Conservation (phyloP, 306 rosid species). For the Trichosanthes cucumerina region DNA sequence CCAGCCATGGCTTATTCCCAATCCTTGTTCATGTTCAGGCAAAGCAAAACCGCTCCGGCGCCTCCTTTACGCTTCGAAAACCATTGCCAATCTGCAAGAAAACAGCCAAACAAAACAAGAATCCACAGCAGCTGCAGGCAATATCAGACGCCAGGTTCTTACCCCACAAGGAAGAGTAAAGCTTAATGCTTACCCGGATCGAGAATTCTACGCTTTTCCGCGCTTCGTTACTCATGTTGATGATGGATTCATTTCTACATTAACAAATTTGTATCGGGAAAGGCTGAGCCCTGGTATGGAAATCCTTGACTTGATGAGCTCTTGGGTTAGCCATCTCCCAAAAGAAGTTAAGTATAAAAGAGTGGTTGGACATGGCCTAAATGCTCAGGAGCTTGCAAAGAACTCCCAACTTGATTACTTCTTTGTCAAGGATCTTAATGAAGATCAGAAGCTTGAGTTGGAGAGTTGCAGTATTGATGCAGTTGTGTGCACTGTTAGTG, state of each 20-base stretch:
- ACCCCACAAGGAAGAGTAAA: conserved; percentile 57
- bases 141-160: conserved; percentile 51
- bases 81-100: conserved; percentile 28
- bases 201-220: conserved; percentile 66
- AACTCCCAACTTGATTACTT: conserved; percentile 58
- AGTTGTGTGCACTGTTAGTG: conserved; percentile 71
- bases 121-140: conserved; percentile 29
- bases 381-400: conserved; percentile 70
- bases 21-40: neutral
- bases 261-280: conserved; percentile 53
- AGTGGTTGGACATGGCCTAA: conserved; percentile 84
- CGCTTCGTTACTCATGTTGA: conserved; percentile 74
- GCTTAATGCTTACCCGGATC: conserved; percentile 41
- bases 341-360: conserved; percentile 37
- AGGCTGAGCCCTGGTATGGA: conserved; percentile 35
- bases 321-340: conserved; percentile 85
- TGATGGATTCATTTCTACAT: conserved; percentile 55
- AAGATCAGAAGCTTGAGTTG: conserved; percentile 51
- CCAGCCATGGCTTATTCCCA: conserved; percentile 1
- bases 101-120: conserved; percentile 24
- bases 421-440: conserved; percentile 69
- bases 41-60: neutral
- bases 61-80: conserved; percentile 11
- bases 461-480: conserved; percentile 59
- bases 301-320: conserved; percentile 83